Base-by-base conservation (phyloP, 2,329 filamentous ascomycete species). In the Paecilomyces variotii region DNA sequence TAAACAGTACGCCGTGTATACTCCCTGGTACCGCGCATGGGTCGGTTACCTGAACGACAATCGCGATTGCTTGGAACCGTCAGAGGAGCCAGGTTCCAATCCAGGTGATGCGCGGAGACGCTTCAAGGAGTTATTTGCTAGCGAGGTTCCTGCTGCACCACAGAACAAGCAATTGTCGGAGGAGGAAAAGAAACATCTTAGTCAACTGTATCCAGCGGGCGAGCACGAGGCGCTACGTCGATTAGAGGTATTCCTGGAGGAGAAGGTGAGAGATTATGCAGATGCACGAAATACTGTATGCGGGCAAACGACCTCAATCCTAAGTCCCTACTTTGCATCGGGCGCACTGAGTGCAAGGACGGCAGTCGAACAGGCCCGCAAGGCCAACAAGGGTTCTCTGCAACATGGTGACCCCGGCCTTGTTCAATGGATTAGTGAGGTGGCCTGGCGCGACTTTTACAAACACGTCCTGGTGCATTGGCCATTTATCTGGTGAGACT, bases 371-470 rank as follows among this genome's bases (percentile, higher is more conserved):
- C 77, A 78, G 28, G 89, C 90, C 0, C 80, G 84, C 32, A 81
- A 85, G 57, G 74, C 77, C 30, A 89, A 90, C 66, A 84, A 77
- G 27, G 70, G 79, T 30, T 79, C 84, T 59, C 79, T 96, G 1
- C 84, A 91, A 60, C 83, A 78, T 0, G 87, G 88, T 0, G 80
- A 82, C 24, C 74, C 83, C 14, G 89, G 89, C 0, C 87, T 89
- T 58, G 78, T 82, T 55, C 79, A 80, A 0, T 95, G 90, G 90
- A 90, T 94, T 62, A 86, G 86, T 56, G 90, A 95, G 72, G 80
- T 95, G 2, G 90, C 89, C 0, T 94, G 90, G 90, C 80, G 90
- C 12, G 90, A 95, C 67, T 95, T 95, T 68, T 95, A 95, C 76
- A 90, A 87, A 67, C 89, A 94, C 70, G 89, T 96, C 2, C 76